Conservation (phyloP, 1,284 basidiomycete genomes). For the Ganoderma meredithae region DNA sequence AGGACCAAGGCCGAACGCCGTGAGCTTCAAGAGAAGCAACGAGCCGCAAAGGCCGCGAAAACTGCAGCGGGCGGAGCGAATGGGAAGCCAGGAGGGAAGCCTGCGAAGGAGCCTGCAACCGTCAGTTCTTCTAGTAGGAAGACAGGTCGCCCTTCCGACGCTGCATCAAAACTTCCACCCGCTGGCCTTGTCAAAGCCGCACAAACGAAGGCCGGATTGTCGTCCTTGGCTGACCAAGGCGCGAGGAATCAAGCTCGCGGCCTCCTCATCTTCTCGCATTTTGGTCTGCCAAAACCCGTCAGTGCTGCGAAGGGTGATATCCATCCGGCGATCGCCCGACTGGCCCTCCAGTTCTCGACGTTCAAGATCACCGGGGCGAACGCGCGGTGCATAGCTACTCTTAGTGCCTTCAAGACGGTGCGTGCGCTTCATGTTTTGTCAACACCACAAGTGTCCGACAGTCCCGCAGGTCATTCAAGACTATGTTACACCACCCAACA, state of each 20-base stretch:
- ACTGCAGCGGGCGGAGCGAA: constrained; percentile 33
- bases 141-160: constrained; percentile 30
- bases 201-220: constrained; percentile 34
- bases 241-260: constrained; percentile 51
- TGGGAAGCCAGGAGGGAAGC: constrained; percentile 29
- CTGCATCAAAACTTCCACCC: constrained; percentile 29
- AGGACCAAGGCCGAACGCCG: constrained; percentile 80
- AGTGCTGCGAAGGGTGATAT: constrained; percentile 78
- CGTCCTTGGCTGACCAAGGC: constrained; percentile 25
- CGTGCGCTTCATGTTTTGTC: constrained; percentile 40
- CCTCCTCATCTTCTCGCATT: constrained; percentile 83
- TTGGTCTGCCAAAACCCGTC: constrained; percentile 74
- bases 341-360: constrained; percentile 84
- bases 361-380: constrained; percentile 90
- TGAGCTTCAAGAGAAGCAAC: constrained; percentile 80
- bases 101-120: constrained; percentile 17
- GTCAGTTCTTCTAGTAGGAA: constrained; percentile 31
- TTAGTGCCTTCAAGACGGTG: constrained; percentile 86
- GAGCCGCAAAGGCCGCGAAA: constrained; percentile 71
- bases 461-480: constrained; percentile 80
- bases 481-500: constrained; percentile 84
- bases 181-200: constrained; percentile 27
- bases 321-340: constrained; percentile 79
- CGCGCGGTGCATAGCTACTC: constrained; percentile 87
- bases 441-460: constrained; percentile 14